phyloP scores from a whole-genome alignment of 257 asterid species.

The Buddleja alternifolia region DNA sequence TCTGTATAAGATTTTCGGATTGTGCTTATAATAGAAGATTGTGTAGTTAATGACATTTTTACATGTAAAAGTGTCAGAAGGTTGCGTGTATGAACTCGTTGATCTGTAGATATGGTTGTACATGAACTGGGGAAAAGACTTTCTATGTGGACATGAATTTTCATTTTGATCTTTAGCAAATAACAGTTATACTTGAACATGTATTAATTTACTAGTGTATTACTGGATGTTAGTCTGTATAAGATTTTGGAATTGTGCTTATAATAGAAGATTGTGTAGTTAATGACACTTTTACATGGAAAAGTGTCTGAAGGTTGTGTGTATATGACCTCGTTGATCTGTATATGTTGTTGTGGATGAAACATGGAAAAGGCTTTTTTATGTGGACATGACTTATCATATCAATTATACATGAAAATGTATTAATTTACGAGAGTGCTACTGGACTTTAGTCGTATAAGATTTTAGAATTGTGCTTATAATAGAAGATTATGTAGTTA shows the following conservation, averaged over 20 bases:
- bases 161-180: no score
- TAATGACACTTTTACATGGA: neutral
- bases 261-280: neutral
- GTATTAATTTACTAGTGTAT: neutral
- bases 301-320: no score
- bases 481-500: neutral
- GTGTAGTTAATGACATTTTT: slow-evolving; percentile 3
- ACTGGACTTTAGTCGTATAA: neutral
- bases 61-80: neutral
- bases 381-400: no score
- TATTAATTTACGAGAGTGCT: no score
- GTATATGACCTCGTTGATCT: no score
- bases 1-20: neutral
- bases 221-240: neutral
- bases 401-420: no score
- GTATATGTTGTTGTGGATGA: no score
- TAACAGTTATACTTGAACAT: neutral
- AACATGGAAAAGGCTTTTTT: neutral
- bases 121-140: neutral
- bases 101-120: neutral
- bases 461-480: neutral
- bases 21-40: neutral
- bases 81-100: slow-evolving; percentile 17
- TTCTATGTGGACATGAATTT: neutral
- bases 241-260: neutral